Conservation (phyloP, 1,139 yeast genomes). For the Kodamaea sp. region DNA sequence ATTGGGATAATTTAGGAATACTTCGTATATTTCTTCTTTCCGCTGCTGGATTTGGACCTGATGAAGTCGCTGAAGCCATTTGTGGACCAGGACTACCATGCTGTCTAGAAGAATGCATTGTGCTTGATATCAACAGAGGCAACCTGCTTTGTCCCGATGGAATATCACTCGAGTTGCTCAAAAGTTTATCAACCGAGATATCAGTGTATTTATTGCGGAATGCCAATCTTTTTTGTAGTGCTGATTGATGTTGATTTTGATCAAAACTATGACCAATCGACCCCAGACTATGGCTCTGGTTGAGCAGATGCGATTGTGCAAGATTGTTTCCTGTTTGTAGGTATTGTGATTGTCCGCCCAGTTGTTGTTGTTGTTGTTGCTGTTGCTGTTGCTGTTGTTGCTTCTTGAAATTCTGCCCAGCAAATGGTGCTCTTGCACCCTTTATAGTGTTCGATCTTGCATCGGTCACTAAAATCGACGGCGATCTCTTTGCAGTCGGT, state of each 20-base stretch:
- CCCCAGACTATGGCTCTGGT: neutral
- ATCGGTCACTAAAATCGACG: conserved; percentile 91
- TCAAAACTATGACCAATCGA: conserved; percentile 11
- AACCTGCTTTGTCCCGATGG: conserved; percentile 71
- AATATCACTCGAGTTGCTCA: conserved; percentile 76
- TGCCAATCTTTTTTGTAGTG: conserved; percentile 26
- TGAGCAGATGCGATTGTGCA: conserved; percentile 8
- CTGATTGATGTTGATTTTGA: conserved; percentile 19
- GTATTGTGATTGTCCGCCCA: conserved; percentile 5
- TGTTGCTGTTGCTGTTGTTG: conserved; percentile 31
- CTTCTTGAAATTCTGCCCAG: conserved; percentile 50
- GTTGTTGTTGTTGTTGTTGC: conserved; percentile 4
- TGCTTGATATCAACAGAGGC: conserved; percentile 27
- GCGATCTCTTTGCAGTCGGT: conserved; percentile 84
- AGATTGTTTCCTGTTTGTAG: conserved; percentile 11
- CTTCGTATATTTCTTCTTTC: conserved; percentile 26
- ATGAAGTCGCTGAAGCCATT: neutral
- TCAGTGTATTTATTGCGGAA: conserved; percentile 55
- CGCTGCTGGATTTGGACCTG: neutral
- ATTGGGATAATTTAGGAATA: conserved; percentile 58
- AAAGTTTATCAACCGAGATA: conserved; percentile 65
- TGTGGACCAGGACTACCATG: neutral
- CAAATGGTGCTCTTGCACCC: conserved; percentile 82
- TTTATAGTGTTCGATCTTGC: conserved; percentile 57
- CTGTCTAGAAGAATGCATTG: conserved; percentile 6